Conservation (phyloP, 2,329 filamentous ascomycete genomes). For the Fusarium pseudoanthophilum region DNA sequence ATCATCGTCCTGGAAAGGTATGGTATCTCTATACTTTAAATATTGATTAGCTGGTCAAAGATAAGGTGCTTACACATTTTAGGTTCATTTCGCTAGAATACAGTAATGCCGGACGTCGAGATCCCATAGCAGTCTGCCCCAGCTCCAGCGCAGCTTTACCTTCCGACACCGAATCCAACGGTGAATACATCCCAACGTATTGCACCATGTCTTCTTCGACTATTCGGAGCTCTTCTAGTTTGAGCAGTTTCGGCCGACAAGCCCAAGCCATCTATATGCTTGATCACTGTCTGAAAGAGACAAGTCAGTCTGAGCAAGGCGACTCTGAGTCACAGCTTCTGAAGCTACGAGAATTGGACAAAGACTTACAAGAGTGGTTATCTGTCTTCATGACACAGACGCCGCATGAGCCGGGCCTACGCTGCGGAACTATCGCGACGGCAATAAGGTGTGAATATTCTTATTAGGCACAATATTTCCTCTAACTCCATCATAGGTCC, state of each 20-base stretch:
- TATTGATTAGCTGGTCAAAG: no score
- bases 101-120: accelerated
- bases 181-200: background rate
- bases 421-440: background rate
- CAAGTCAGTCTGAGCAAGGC: accelerated
- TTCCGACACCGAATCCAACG: background rate
- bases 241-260: background rate
- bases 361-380: background rate
- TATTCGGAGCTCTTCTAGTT: accelerated
- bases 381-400: background rate
- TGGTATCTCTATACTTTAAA: no score
- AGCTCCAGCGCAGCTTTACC: background rate
- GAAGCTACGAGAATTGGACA: accelerated
- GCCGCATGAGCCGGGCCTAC: accelerated
- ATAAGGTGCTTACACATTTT: no score
- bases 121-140: background rate
- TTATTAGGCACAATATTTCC: no score
- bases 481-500: accelerated
- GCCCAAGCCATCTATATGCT: background rate
- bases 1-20: background rate
- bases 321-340: accelerated
- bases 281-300: accelerated
- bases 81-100: background rate
- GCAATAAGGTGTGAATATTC: background rate
- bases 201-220: background rate